Evolutionary conservation across 257 asterid species (phyloP).

Genomic region (Nicotiana tabacum): DNA sequence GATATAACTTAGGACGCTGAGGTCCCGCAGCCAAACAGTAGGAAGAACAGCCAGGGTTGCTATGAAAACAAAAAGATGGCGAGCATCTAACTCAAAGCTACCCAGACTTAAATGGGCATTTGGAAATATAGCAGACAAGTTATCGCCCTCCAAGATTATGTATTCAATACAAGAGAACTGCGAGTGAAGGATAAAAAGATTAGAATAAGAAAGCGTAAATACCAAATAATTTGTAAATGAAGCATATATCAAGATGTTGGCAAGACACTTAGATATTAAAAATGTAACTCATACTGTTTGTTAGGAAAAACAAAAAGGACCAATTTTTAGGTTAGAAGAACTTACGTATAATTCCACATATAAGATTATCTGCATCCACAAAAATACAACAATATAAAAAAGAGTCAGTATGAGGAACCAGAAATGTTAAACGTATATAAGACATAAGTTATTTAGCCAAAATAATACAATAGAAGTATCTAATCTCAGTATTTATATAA

Average conservation of each 20-base stretch:
- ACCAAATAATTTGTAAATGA: not conserved
- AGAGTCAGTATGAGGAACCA: constrained; percentile 16
- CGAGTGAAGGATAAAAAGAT: constrained; percentile 10
- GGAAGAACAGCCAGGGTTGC: constrained; percentile 84
- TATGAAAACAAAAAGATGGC: constrained; percentile 63
- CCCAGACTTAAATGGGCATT: constrained; percentile 70
- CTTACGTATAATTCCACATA: constrained; percentile 95
- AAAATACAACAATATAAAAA: constrained; percentile 14
- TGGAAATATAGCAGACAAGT: constrained; percentile 80
- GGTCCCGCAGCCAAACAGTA: constrained; percentile 77
- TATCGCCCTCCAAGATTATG: constrained; percentile 87
- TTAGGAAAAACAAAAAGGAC: not conserved
- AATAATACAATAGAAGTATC: not conserved
- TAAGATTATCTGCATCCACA: constrained; percentile 68
- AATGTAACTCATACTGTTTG: not conserved
- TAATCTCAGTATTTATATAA: not conserved
- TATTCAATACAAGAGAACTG: constrained; percentile 94
- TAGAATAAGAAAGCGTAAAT: constrained; percentile 1
- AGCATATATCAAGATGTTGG: not conserved
- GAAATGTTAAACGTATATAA: not conserved
- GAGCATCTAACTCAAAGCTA: constrained; percentile 45
- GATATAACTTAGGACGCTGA: constrained; percentile 83
- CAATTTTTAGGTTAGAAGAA: constrained; percentile 18
- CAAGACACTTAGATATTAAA: not conserved
- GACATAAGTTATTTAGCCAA: not conserved